A percentile compares a stretch with the other conserved stretches of the same genome.
Conservation (phyloP, 495 filamentous ascomycete species). For the Aspergillus nidulans region DNA sequence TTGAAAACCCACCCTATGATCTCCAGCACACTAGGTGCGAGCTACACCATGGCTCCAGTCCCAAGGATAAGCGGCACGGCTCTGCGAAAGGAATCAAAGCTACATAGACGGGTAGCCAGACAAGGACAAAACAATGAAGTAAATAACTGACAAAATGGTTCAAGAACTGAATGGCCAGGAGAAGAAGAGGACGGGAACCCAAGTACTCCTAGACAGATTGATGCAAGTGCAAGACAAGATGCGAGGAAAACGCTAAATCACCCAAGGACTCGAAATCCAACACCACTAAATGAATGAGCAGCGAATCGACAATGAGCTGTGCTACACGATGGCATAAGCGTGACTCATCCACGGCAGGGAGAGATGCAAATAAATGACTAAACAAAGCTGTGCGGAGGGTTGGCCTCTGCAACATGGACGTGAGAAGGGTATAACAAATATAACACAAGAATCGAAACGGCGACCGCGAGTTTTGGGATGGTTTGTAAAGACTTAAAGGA, state of each 20-base stretch:
- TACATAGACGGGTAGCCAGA: not conserved
- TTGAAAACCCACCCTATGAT: not conserved
- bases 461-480: not conserved
- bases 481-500: not conserved
- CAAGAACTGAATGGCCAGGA: not conserved
- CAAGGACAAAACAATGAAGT: not conserved
- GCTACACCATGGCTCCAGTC: not conserved
- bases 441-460: constrained; percentile 15
- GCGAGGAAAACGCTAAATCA: constrained; percentile 15
- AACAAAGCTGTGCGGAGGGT: constrained; percentile 5
- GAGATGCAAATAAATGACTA: not conserved
- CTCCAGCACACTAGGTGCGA: not conserved
- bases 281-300: constrained; percentile 20
- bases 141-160: not conserved
- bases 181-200: not conserved
- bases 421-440: constrained; percentile 22
- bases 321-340: constrained; percentile 1
- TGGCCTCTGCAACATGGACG: constrained; percentile 13
- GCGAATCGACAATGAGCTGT: constrained; percentile 11
- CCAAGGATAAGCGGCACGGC: not conserved
- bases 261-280: constrained; percentile 4
- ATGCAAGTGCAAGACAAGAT: constrained; percentile 12
- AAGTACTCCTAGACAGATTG: constrained; percentile 14
- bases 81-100: not conserved
- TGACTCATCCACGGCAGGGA: constrained; percentile 4